Evolutionary conservation across 1,284 basidiomycete genomes (phyloP).

Genomic region (Cystobasidium slooffiae): DNA sequence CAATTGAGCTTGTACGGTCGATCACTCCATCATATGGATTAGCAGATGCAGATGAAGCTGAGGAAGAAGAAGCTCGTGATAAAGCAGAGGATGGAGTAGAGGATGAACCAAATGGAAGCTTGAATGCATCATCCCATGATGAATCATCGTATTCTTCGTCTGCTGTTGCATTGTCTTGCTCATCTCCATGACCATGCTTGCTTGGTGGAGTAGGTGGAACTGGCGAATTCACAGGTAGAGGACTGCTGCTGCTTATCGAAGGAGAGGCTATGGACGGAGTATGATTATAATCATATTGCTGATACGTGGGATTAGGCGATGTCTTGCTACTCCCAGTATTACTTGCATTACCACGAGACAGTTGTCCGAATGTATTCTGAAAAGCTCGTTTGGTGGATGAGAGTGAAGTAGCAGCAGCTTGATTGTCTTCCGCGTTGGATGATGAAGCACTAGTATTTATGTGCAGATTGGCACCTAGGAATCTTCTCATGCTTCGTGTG

Average conservation of each 20-base stretch:
- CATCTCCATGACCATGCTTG: conserved; percentile 1
- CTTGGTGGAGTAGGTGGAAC: conserved; percentile 24
- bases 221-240: background rate
- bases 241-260: background rate
- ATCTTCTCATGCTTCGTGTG: conserved; percentile 6
- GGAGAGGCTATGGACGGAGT: background rate
- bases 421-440: too few species aligned
- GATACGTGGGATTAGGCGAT: background rate
- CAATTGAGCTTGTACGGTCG: background rate
- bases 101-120: conserved; percentile 30
- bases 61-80: background rate
- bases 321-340: too few species aligned
- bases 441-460: conserved; percentile 12
- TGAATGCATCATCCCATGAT: conserved; percentile 25
- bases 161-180: background rate
- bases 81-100: background rate
- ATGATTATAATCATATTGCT: background rate
- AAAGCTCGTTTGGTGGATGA: conserved; percentile 33
- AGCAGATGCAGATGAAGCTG: background rate
- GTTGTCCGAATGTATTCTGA: conserved; percentile 31
- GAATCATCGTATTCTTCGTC: conserved; percentile 1
- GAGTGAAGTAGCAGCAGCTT: background rate
- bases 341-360: background rate
- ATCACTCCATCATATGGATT: background rate
- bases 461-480: background rate